These are phyloP conservation scores for Onygenales sp. DNA, from an alignment of 2,329 filamentous ascomycete genomes.

Conservation along the genomic window DNA sequence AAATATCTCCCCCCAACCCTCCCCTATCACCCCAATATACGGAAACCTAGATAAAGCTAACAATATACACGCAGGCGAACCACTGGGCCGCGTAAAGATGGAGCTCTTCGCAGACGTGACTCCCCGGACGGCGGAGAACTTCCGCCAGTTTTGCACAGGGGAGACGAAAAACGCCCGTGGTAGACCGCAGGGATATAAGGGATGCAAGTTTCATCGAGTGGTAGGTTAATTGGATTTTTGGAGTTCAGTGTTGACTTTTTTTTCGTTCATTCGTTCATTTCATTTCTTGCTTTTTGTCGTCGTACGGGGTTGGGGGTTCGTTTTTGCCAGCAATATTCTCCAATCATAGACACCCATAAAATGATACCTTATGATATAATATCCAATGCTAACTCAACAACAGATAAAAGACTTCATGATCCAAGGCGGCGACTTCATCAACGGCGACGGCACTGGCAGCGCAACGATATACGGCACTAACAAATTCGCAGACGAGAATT, in stretches of 20 bases:
- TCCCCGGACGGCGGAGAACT: slow-evolving; percentile 89
- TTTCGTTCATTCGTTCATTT: neutral
- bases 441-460: slow-evolving; percentile 84
- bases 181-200: slow-evolving; percentile 85
- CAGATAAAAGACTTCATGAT: slow-evolving; percentile 97
- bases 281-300: slow-evolving; percentile 4
- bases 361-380: neutral
- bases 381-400: neutral
- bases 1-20: neutral
- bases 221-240: slow-evolving; percentile 41
- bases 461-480: slow-evolving; percentile 79
- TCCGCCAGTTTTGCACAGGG: slow-evolving; percentile 92
- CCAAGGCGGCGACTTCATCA: slow-evolving; percentile 91
- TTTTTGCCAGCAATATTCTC: too few relatives aligned
- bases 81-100: slow-evolving; percentile 78
- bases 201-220: slow-evolving; percentile 86
- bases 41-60: neutral
- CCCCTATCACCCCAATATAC: neutral
- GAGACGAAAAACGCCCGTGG: slow-evolving; percentile 73
- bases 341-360: too few relatives aligned
- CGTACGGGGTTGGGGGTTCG: too few relatives aligned
- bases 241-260: neutral
- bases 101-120: slow-evolving; percentile 80
- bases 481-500: slow-evolving; percentile 86
- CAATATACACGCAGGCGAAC: slow-evolving; percentile 52